Base-by-base conservation (phyloP, 805 yeast genomes). In the Blastobotrys chiropterorum region DNA sequence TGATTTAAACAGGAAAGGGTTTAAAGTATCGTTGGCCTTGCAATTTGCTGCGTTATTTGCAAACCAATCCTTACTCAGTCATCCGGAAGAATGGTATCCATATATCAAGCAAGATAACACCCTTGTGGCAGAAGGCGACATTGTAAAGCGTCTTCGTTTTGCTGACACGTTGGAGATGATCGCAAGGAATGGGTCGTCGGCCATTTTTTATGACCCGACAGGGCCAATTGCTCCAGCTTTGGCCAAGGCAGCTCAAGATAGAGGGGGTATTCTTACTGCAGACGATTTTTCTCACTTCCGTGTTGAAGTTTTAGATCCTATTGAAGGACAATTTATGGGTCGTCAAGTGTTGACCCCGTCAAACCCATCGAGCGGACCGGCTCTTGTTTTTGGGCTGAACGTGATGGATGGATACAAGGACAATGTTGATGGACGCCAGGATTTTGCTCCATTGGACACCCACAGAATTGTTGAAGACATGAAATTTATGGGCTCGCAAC, bases 401-500 rank as follows among this genome's bases (percentile, higher is more conserved):
- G 78, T 89, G 30, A 54, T 68, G 2, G 63, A 66, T 15, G 63
- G 34, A 5, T 26, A 6, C 11, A 11, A 11, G 8, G 34, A 26
- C 34, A 11, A 42, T 6, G 45, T 15, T 6, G n/a, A 15, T 67
- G 43, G 46, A 46, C 3, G 62, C 58, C 46, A 48, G 6, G 86
- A 82, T 56, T 73, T 76, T 61, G 63, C 64, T 21, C 73, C 75
- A 6, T 53, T 77, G 11, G 74, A 78, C 13, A 72, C 82, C 2
- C 97, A 87, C 61, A 74, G 86, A 51, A 63, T 89, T 5, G 71
- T 89, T 8, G 99, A 92, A 68, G 71, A 86, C 2, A 88, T 92
- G 95, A 92, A 92, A 67, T 92, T 97, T 96, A 78, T 89, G 79
- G 87, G 90, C 0, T 77, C 92, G 11, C 92, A 85, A 0, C 75